Evolutionary conservation across 31 red algal genomes (phyloP), one percentile per base, ranked within the genome.

Genomic region (Odonthalia washingtoniensis): DNA sequence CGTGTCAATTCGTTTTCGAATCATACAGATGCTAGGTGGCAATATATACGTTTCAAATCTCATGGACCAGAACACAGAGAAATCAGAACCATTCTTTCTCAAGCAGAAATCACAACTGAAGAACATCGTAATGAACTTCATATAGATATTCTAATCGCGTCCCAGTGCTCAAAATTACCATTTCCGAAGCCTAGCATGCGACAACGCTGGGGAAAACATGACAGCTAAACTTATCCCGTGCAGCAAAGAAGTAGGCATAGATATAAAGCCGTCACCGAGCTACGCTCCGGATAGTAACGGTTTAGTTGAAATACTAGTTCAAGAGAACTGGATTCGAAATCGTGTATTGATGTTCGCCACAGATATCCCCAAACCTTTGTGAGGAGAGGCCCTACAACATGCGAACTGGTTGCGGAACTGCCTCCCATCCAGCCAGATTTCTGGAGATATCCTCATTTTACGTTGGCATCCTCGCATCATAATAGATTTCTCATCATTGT

Each of bases 401-500:
- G 39, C 76, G 5, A 80, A 80, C 42, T 80, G 76, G 1, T 34
- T 80, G 24, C 76, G 76, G n/a, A 80, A 80, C 34, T 27, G 76
- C 6, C 67, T 70, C 33, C 67, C 67, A 18, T 70, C 67, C 9
- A 12, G 16, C 9, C 9, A 6, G 28, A 12, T 70, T 70, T 14
- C 6, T 12, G 27, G 9, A 14, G 67, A 30, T 14, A 30, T 70
- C 67, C 67, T 26, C 14, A 18, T 70, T 30, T 18, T 30, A 34
- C 16, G 6, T 18, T 70, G 67, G 67, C 6, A 61, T 61, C 53
- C 63, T 26, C 18, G 45, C 42, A 26, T 18, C 35, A 30, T 21
- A 34, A 16, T 9, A 21, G 53, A 86, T 4, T 76, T 86, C n/a
- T 61, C 53, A 1, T 46, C 67, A 3, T 41, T 86, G 1, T 30